These are phyloP conservation scores for Eucalyptus tenuipes DNA, from an alignment of 345 rosid species.

Conservation along the genomic window DNA sequence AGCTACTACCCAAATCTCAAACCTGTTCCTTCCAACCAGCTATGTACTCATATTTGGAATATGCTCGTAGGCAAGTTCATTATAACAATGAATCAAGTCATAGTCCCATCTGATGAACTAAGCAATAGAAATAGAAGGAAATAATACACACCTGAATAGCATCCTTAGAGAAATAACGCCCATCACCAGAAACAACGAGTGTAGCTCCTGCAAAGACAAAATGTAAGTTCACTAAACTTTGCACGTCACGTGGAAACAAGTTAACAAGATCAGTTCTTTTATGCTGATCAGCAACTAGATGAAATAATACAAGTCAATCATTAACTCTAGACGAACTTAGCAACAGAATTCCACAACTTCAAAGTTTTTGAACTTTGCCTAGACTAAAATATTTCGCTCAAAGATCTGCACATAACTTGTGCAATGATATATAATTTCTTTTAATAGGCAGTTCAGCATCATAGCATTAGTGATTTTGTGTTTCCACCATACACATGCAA, in stretches of 20 bases:
- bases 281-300: background rate
- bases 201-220: slow-evolving; percentile 59
- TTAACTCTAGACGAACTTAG: background rate
- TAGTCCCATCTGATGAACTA: background rate
- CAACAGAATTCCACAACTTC: background rate
- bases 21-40: background rate
- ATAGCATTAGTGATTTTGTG: background rate
- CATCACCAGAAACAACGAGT: slow-evolving; percentile 99
- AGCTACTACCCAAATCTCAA: background rate
- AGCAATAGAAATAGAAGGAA: background rate
- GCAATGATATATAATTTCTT: background rate
- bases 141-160: slow-evolving; percentile 68
- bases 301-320: background rate
- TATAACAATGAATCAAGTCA: background rate
- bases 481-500: background rate
- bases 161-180: slow-evolving; percentile 89
- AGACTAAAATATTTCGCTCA: background rate
- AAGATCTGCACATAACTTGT: background rate
- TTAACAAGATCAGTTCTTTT: background rate
- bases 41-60: background rate
- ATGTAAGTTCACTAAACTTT: background rate
- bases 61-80: background rate
- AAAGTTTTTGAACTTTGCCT: background rate
- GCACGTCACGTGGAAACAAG: background rate
- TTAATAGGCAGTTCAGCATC: background rate